A percentile compares a stretch with the other conserved stretches of the same genome.
Conservation (phyloP, 345 rosid species). For the Clausena lansium region DNA sequence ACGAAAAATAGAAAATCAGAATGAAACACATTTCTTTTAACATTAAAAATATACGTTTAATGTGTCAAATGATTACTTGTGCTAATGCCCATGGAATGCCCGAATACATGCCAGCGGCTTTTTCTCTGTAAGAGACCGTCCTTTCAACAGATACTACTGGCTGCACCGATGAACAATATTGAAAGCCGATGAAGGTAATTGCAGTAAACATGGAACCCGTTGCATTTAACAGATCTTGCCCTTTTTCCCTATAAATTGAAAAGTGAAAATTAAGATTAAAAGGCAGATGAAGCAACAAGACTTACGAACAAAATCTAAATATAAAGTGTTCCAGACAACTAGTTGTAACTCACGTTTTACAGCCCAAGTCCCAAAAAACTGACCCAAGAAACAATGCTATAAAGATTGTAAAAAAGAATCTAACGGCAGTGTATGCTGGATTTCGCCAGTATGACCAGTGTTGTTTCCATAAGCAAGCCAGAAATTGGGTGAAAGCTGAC, state of each 20-base stretch:
- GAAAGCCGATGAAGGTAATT: constrained; percentile 46
- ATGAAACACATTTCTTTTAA: neutral
- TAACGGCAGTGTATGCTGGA: constrained; percentile 39
- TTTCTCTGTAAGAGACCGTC: constrained; percentile 55
- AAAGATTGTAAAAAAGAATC: constrained; percentile 32
- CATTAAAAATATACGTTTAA: too few relatives aligned
- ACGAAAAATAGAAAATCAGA: neutral
- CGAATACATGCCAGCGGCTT: constrained; percentile 57
- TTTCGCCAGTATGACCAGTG: constrained; percentile 45
- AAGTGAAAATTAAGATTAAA: neutral
- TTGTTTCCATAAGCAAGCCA: constrained; percentile 50
- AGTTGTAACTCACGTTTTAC: constrained; percentile 22
- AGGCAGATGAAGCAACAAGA: neutral
- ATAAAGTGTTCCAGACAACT: neutral
- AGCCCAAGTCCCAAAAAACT: constrained; percentile 40
- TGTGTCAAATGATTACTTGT: neutral
- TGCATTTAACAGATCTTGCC: constrained; percentile 47
- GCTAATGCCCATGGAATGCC: constrained; percentile 28
- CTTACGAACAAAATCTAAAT: neutral
- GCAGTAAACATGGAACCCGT: constrained; percentile 51
- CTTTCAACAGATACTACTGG: constrained; percentile 52
- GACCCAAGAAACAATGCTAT: constrained; percentile 39
- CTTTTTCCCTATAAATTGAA: constrained; percentile 7
- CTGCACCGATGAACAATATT: constrained; percentile 44
- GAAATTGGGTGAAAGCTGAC: constrained; percentile 26